A percentile compares a stretch with the other conserved stretches of the same genome.
phyloP scores from a whole-genome alignment of 208 protist genomes.

The Acanthamoeba polyphaga region DNA sequence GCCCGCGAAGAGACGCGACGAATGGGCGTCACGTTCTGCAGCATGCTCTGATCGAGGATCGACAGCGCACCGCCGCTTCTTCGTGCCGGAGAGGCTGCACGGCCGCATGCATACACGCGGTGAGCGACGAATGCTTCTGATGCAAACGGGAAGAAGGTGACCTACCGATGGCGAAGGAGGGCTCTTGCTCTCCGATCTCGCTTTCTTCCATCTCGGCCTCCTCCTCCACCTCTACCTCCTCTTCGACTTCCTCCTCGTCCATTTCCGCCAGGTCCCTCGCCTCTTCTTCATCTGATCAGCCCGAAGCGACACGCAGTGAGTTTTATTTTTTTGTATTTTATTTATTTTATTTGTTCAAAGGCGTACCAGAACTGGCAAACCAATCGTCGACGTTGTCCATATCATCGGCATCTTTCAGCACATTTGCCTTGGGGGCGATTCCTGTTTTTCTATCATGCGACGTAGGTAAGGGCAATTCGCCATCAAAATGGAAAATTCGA shows the following conservation, averaged over 20 bases:
- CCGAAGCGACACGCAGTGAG: neutral
- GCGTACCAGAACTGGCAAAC: neutral
- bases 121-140: neutral
- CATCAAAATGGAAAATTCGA: neutral
- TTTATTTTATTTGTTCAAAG: neutral
- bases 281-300: neutral
- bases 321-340: neutral
- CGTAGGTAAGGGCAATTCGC: neutral
- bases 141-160: neutral
- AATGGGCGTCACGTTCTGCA: slow-evolving; percentile 22
- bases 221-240: slow-evolving; percentile 24
- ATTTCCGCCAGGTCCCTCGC: neutral
- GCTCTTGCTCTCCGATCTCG: neutral
- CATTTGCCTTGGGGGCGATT: slow-evolving; percentile 18
- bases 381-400: slow-evolving; percentile 48
- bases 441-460: neutral
- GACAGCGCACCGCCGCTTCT: neutral
- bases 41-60: neutral
- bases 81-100: neutral
- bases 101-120: neutral
- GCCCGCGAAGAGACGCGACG: neutral
- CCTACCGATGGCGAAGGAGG: neutral
- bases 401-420: slow-evolving; percentile 33
- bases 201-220: neutral
- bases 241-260: neutral